Evolutionary conservation across 495 filamentous ascomycete genomes (phyloP), one percentile per base, ranked within the genome.

Genomic region (Evansstolkia leycettana): DNA sequence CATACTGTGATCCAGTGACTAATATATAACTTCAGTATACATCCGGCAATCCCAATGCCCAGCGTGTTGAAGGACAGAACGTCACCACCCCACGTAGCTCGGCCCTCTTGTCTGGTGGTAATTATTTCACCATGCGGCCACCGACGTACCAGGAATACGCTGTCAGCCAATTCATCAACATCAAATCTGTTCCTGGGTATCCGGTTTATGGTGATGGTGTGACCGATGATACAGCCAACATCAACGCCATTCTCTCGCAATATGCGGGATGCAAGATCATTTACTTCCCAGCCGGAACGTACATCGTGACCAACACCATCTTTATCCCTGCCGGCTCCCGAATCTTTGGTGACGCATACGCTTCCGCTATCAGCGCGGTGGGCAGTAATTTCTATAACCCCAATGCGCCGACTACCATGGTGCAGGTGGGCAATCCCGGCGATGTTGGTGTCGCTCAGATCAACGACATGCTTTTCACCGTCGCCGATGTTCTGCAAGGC

Each of bases 261-360:
- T 56, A 73, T 31, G 57, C 66, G 19, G 47, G 51, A 26, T 54
- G 64, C 51, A 73, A 69, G 37, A 53, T 80, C 15, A 60, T 70
- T 1, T 82, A 67, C 46, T 74, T 83, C 42, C 75, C 76, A 2
- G 55, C 59, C 15, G 76, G 78, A 8, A 65, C 65, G 0, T 83
- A 83, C 44, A 47, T 66, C 6, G 68, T 81, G 24, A 73, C 60
- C 4, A 52, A 62, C 16, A 82, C 78, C 0, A 46, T 83, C 25
- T 41, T 57, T 25, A 52, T 81, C 26, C 78, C 76, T 0, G 48
- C 60, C 0, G 65, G 65, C 7, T 63, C 66, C 10, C 59, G 64
- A 7, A 72, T 78, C 17, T 64, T 77, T 2, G 73, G 75, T 17
- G 70, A 77, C 40, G 60, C 59, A 9, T 73, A 54, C 28, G 48